phyloP scores from a whole-genome alignment of 2,329 filamentous ascomycete species.

The Penicillium sp. region DNA sequence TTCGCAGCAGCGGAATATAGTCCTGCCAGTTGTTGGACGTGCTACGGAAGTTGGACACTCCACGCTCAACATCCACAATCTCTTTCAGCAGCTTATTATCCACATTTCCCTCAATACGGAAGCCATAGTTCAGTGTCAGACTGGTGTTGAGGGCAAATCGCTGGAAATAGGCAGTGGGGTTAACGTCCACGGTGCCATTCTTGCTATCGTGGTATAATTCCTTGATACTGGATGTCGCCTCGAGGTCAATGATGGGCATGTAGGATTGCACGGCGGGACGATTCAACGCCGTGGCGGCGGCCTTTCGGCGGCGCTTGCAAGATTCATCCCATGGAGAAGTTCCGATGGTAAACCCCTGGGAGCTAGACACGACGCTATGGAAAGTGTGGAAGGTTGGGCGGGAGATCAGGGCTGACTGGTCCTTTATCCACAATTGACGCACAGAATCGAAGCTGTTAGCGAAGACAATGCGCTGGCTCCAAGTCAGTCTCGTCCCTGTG shows the following conservation, averaged over 20 bases:
- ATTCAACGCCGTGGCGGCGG: conserved; percentile 77
- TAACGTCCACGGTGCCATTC: conserved; percentile 65
- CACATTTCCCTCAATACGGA: conserved; percentile 72
- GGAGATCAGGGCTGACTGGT: conserved; percentile 77
- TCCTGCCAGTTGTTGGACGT: conserved; percentile 86
- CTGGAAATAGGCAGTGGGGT: conserved; percentile 74
- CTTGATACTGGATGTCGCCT: conserved; percentile 71
- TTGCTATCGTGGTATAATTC: conserved; percentile 70
- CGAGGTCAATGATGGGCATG: conserved; percentile 81
- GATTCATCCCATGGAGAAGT: conserved; percentile 84
- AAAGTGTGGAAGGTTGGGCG: conserved; percentile 80
- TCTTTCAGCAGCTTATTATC: conserved; percentile 71
- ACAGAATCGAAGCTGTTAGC: conserved; percentile 79
- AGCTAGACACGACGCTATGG: conserved; percentile 75
- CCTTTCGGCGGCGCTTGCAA: conserved; percentile 76
- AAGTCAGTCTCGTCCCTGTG: neutral
- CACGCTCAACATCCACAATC: conserved; percentile 75
- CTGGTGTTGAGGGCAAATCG: conserved; percentile 77
- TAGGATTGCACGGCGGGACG: conserved; percentile 76
- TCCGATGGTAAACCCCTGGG: conserved; percentile 80
- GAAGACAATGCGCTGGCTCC: conserved; percentile 67
- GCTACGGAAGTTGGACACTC: conserved; percentile 74
- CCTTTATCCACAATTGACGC: conserved; percentile 73
- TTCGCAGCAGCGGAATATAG: conserved; percentile 74
- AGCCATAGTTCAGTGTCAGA: conserved; percentile 78